Conservation (phyloP, 2,329 filamentous ascomycete genomes). For the Aspergillus fumigatus region DNA sequence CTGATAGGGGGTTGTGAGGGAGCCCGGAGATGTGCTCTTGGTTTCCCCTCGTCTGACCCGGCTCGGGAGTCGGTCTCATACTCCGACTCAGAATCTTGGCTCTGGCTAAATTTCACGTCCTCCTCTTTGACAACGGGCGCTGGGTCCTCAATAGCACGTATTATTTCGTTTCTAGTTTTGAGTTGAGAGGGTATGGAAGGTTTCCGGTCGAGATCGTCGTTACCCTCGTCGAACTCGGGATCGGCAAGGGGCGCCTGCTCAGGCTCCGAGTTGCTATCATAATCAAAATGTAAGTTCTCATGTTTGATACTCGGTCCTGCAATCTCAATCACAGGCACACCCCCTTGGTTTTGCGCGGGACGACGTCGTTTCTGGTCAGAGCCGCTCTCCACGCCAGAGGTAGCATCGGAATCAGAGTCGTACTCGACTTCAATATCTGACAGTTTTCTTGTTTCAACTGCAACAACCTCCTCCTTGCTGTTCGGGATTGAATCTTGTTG, state of each 20-base stretch:
- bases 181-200: background rate
- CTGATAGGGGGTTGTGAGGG: background rate
- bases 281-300: background rate
- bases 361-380: background rate
- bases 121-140: background rate
- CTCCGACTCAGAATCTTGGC: background rate
- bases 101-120: background rate
- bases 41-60: background rate
- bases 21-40: background rate
- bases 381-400: background rate
- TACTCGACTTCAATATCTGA: background rate
- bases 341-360: background rate
- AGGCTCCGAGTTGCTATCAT: background rate
- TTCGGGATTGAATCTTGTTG: background rate
- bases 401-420: background rate
- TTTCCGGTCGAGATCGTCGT: background rate
- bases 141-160: background rate
- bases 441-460: background rate
- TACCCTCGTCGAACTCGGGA: background rate
- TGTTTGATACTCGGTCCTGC: background rate
- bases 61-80: background rate
- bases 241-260: background rate
- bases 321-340: background rate
- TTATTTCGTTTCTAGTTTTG: background rate
- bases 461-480: background rate